A percentile compares a stretch with the other conserved stretches of the same genome.
Evolutionary conservation across 2,329 filamentous ascomycete species (phyloP).

Genomic region (Colletotrichum eremochloae): DNA sequence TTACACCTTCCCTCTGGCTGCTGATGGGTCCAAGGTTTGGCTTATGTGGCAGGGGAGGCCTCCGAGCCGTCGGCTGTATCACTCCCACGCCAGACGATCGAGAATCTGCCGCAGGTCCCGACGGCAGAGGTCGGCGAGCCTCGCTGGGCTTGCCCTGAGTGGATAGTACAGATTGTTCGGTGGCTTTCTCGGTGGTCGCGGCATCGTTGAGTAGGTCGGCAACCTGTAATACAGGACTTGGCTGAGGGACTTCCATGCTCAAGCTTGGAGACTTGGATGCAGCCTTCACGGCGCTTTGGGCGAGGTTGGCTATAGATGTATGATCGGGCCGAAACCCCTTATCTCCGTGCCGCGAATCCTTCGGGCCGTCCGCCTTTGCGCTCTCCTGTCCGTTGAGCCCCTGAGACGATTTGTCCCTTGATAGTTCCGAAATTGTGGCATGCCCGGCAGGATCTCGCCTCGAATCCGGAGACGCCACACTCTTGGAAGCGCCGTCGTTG

Average conservation of each 20-base stretch:
- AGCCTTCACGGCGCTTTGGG: slow-evolving; percentile 11
- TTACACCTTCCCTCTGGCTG: not conserved
- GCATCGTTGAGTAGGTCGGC: slow-evolving; percentile 27
- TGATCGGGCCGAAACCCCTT: not conserved
- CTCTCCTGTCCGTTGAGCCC: not conserved
- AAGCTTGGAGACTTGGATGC: slow-evolving; percentile 15
- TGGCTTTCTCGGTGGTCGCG: not conserved
- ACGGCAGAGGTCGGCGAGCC: slow-evolving; percentile 25
- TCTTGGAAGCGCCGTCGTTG: not conserved
- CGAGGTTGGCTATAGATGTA: slow-evolving; percentile 5
- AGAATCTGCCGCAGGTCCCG: not conserved
- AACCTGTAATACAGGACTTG: slow-evolving; percentile 28
- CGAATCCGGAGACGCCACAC: not conserved
- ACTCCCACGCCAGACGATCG: not conserved
- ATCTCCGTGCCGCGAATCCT: not conserved
- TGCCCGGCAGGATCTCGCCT: not conserved
- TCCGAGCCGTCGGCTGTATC: not conserved
- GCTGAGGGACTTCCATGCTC: slow-evolving; percentile 11
- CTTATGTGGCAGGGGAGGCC: slow-evolving; percentile 15
- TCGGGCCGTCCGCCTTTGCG: too few relatives aligned
- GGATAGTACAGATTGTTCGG: not conserved
- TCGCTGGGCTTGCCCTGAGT: not conserved
- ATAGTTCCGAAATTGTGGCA: not conserved
- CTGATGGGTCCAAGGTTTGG: not conserved
- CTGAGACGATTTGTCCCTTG: not conserved